Conservation (phyloP, 2,329 filamentous ascomycete species). For the Trichoderma polysporum region DNA sequence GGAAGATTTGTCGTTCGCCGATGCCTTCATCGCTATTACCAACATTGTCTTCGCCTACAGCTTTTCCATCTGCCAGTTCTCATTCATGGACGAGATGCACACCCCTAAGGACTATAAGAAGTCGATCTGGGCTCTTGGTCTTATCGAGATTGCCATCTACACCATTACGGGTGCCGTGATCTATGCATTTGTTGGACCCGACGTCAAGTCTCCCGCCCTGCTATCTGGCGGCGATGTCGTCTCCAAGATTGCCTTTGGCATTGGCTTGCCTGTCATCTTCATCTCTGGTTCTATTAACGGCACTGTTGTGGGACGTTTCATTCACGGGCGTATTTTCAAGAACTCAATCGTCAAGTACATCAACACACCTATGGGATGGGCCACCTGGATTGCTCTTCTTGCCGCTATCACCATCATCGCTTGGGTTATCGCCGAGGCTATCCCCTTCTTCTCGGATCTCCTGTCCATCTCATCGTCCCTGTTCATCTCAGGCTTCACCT, state of each 20-base stretch:
- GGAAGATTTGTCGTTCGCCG: conserved; percentile 47
- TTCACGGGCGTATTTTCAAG: conserved; percentile 47
- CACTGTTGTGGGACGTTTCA: conserved; percentile 46
- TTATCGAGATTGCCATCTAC: conserved; percentile 64
- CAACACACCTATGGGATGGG: conserved; percentile 50
- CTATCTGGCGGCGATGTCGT: conserved; percentile 60
- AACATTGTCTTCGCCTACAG: conserved; percentile 74
- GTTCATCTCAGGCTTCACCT: conserved; percentile 43
- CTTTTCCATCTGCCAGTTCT: conserved; percentile 52
- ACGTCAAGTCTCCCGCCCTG: conserved; percentile 66
- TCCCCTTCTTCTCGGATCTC: conserved; percentile 69
- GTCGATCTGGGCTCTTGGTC: conserved; percentile 62
- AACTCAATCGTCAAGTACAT: conserved; percentile 46
- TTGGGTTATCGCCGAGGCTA: conserved; percentile 69
- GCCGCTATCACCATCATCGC: conserved; percentile 58
- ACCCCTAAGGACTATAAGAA: conserved; percentile 48
- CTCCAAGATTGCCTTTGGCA: conserved; percentile 66
- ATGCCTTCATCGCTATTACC: conserved; percentile 59
- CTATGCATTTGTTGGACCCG: conserved; percentile 65
- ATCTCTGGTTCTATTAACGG: conserved; percentile 71
- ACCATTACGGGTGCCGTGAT: conserved; percentile 65
- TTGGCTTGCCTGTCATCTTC: conserved; percentile 71
- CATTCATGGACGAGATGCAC: conserved; percentile 56
- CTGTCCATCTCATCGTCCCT: conserved; percentile 52
- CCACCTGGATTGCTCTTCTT: conserved; percentile 59